Conservation (phyloP, 495 filamentous ascomycete species). For the Hyaloscypha finlandica region DNA sequence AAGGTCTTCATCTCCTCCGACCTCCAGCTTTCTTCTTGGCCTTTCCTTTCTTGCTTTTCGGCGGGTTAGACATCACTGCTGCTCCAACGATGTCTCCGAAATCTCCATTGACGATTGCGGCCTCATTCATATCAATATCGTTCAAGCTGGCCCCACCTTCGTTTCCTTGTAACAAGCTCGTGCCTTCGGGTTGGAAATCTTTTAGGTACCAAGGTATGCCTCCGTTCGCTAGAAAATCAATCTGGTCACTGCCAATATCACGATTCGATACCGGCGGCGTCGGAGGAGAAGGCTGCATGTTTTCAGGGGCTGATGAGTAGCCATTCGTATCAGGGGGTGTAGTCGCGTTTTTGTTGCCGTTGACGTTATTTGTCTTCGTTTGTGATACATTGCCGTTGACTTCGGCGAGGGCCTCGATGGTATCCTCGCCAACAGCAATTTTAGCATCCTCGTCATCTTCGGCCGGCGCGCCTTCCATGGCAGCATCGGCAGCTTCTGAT, state of each 20-base stretch:
- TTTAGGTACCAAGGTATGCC: conserved; percentile 89
- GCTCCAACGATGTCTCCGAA: conserved; percentile 4
- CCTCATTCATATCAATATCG: conserved; percentile 86
- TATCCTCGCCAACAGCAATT: conserved; percentile 24
- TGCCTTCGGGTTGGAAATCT: conserved; percentile 76
- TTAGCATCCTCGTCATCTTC: conserved; percentile 35
- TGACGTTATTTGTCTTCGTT: conserved; percentile 23
- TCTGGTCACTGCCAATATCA: conserved; percentile 32
- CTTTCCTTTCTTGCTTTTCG: conserved; percentile 33
- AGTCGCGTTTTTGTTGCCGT: conserved; percentile 38
- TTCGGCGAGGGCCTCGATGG: conserved; percentile 17
- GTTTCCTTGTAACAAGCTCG: conserved; percentile 67
- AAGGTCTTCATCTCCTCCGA: conserved; percentile 8
- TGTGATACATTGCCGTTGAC: conserved; percentile 25
- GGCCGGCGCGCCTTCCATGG: conserved; percentile 35
- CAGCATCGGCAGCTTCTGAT: conserved; percentile 19
- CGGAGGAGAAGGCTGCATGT: conserved; percentile 32
- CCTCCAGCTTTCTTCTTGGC: conserved; percentile 27
- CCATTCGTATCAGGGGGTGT: conserved; percentile 53
- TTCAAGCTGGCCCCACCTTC: conserved; percentile 77
- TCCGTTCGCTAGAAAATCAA: conserved; percentile 63
- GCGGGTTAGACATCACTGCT: conserved; percentile 1
- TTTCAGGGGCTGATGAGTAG: conserved; percentile 36
- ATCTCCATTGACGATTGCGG: conserved; percentile 56
- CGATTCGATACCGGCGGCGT: conserved; percentile 43